These are phyloP conservation scores for Diaporthe capsici DNA, from an alignment of 2,329 filamentous ascomycete genomes.

Conservation along the genomic window DNA sequence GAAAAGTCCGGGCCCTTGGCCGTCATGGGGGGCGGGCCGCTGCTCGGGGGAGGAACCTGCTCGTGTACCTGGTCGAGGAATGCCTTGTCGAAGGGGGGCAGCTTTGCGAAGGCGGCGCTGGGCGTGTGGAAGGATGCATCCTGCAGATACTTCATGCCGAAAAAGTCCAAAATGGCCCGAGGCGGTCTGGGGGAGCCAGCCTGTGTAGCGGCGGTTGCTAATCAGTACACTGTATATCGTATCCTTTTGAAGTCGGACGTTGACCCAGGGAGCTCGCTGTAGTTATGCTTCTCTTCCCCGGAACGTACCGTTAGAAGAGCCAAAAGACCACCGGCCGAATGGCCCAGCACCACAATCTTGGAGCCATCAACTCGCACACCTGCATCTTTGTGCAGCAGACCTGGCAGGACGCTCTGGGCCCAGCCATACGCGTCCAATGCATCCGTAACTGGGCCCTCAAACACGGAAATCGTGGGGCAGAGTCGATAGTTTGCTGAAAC, in stretches of 20 bases:
- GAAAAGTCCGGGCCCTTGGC: neutral
- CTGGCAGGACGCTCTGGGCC: neutral
- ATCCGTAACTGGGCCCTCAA: neutral
- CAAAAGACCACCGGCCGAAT: neutral
- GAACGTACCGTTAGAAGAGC: neutral
- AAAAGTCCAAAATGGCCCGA: neutral
- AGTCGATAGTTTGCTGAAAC: neutral
- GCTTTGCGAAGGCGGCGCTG: conserved; percentile 8
- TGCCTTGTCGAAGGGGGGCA: neutral
- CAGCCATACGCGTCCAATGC: neutral
- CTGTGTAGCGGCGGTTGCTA: neutral
- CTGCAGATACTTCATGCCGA: neutral
- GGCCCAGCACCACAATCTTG: neutral
- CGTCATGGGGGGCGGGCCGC: neutral
- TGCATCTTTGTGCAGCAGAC: neutral
- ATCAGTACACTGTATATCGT: neutral
- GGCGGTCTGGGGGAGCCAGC: neutral
- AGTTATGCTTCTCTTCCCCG: too few relatives aligned
- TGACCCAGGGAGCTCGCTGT: neutral
- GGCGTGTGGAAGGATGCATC: neutral
- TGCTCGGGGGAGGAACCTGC: neutral
- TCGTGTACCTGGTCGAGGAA: neutral
- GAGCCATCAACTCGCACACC: neutral
- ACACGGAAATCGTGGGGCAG: neutral
- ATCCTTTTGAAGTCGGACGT: neutral